phyloP scores from a whole-genome alignment of 495 filamentous ascomycete species.

The Lophium mytilinum region DNA sequence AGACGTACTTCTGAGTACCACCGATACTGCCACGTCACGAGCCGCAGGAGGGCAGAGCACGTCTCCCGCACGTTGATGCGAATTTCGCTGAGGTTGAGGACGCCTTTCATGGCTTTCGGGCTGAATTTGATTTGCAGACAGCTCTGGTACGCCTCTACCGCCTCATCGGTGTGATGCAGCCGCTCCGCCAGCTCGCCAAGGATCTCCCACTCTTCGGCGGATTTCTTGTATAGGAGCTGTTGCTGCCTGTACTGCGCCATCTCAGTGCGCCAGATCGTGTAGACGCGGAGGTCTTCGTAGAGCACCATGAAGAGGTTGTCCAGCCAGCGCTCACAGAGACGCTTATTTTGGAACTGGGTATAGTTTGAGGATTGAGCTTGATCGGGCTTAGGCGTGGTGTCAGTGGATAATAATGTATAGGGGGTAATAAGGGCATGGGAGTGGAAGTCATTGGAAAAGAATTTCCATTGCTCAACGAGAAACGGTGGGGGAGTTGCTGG shows the following conservation, averaged over 20 bases:
- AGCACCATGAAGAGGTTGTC: conserved; percentile 99
- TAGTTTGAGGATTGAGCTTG: conserved; percentile 32
- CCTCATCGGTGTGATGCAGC: conserved; percentile 81
- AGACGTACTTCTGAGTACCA: conserved; percentile 85
- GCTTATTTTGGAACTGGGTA: conserved; percentile 83
- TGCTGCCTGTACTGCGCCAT: conserved; percentile 88
- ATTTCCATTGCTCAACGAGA: neutral
- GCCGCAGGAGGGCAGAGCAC: conserved; percentile 69
- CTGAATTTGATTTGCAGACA: conserved; percentile 79
- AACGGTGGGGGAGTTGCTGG: conserved; percentile 47
- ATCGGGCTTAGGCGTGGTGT: conserved; percentile 12
- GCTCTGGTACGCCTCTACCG: conserved; percentile 80
- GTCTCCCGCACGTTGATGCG: conserved; percentile 65
- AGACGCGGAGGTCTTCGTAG: conserved; percentile 94
- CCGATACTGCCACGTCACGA: conserved; percentile 96
- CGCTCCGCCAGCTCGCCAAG: conserved; percentile 87
- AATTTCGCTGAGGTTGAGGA: conserved; percentile 68
- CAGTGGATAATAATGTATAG: neutral
- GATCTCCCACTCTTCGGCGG: conserved; percentile 95
- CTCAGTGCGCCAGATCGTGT: conserved; percentile 98
- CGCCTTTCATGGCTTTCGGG: conserved; percentile 78
- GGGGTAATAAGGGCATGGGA: neutral
- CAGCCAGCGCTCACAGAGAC: conserved; percentile 93
- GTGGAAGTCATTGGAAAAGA: neutral
- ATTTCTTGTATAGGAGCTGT: conserved; percentile 87